These are phyloP conservation scores for Stephanocyclus meneghinianus DNA, from an alignment of 352 stramenopile genomes.

Conservation along the genomic window DNA sequence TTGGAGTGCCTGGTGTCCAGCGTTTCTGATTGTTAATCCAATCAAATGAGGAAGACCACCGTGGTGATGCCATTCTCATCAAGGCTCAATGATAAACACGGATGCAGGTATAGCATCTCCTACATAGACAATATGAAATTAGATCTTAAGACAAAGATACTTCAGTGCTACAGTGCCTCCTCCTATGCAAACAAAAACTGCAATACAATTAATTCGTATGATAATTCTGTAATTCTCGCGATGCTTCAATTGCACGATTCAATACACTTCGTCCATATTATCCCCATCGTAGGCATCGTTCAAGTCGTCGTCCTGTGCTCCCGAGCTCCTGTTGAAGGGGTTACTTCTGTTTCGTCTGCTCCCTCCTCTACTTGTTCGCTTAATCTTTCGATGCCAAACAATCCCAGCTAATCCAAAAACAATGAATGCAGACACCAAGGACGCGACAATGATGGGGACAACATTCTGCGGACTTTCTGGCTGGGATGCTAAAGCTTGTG, in stretches of 20 bases:
- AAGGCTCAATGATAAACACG: too few species aligned
- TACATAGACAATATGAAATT: too few species aligned
- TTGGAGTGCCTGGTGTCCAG: slow-evolving; percentile 25
- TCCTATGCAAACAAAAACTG: too few species aligned
- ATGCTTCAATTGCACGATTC: not conserved
- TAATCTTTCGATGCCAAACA: slow-evolving; percentile 15
- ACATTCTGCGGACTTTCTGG: slow-evolving; percentile 5
- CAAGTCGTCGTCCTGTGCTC: not conserved
- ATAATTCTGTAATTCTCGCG: too few species aligned
- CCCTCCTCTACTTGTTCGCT: not conserved
- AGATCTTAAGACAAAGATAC: too few species aligned
- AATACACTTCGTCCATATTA: not conserved
- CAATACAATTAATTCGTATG: too few species aligned
- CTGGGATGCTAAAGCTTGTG: not conserved
- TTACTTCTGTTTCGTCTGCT: not conserved
- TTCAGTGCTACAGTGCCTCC: too few species aligned
- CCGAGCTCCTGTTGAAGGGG: not conserved
- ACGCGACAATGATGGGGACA: slow-evolving; percentile 35
- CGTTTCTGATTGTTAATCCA: not conserved
- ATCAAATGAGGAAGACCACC: too few species aligned
- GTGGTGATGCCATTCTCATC: too few species aligned
- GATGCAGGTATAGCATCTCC: too few species aligned
- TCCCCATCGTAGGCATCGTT: slow-evolving; percentile 10
- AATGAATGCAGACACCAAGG: slow-evolving; percentile 32
- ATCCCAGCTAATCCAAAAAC: slow-evolving; percentile 40